Base-by-base conservation (phyloP, 345 rosid species). In the Populus pruinosa region DNA sequence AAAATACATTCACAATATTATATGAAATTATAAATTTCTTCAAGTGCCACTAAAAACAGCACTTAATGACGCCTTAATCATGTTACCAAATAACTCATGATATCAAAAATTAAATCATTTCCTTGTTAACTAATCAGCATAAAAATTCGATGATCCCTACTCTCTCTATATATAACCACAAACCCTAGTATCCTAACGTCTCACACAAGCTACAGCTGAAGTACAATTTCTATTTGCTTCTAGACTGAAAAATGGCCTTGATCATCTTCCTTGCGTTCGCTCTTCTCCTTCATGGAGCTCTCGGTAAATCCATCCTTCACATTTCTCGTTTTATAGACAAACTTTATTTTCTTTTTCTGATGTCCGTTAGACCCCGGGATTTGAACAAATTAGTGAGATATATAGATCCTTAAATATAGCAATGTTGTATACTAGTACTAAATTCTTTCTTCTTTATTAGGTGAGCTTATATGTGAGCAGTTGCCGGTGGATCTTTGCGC, bases 391-490 rank as follows among this genome's bases (percentile, higher is more conserved):
- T 55, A 55, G 4, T 55, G 23, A 16, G 14, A 16, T 1, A 27
- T 27, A 27, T 55, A 18, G 5, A 55, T 55, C 18, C 6, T 13
- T 55, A 5, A 1, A 55, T 55, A 2, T 55, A 55, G 13, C 18
- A 21, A 16, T 55, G 20, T 16, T 21, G 62, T 55, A 4, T 55
- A 0, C 62, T 11, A 63, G 3, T 6, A 2, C 3, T 63, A 20
- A 12, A 49, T 2, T 55, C 33, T 17, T 27, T 47, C 21, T 39
- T 69, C n/a, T 55, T 13, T 29, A 61, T 36, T 14, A 77, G 80
- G 82, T 41, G 83, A 71, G 59, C 65, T 85, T 50, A 71, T 82
- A 35, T 85, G 87, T 49, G 87, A 85, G 80, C 38, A 82, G 43
- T 55, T 85, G 78, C 84, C 84, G 4, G 6, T 2, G 12, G 82